Evolutionary conservation across 768 basidiomycete genomes (phyloP), one percentile per base, ranked within the genome.

Genomic region (Amyloporia xantha): DNA sequence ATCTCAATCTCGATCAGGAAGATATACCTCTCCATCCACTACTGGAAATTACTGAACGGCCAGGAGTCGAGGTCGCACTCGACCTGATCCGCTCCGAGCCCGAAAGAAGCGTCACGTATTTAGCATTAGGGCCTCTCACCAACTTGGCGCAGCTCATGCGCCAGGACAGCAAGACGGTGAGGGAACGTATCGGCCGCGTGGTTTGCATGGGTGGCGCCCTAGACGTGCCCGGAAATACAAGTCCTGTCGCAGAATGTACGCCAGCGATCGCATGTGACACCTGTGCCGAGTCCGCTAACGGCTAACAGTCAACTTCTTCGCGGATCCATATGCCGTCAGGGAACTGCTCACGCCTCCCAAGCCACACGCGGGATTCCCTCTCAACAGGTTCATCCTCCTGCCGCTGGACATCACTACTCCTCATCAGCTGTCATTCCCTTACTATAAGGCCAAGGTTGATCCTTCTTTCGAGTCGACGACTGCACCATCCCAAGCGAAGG

Each of bases 181-280:
- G 67, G 6, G 65, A 75, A 11, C 77, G 78, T 37, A 76, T 91
- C 24, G 88, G 82, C 4, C 75, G 82, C n/a, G 69, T 97, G 6
- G 68, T 93, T 19, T 84, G 82, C 62, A 95, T 97, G 91, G 93
- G 93, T n/a, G 93, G 91, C 12, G 86, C 91, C 2, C 63, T 97
- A 20, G 91, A 94, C 54, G 87, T 91, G 26, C 91, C 93, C 0
- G 93, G 93, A 2, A 97, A 95, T 56, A 86, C 83, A 0, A 79
- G 74, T 21, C 80, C 91, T 6, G 73, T 78, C 2, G 86, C 91
- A 50, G 93, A 96, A 65, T 95, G 92, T 89, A 66, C 66, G 81
- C 21, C 17, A 37, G 21, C 21, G 47, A 49, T 21, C 41, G 5
- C 7, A 27, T 37, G 17, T 17, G 21, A 9, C n/a, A n/a, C n/a